Evolutionary conservation across 148 eudicot species (phyloP).

Genomic region (Vaccinium corymbosum): DNA sequence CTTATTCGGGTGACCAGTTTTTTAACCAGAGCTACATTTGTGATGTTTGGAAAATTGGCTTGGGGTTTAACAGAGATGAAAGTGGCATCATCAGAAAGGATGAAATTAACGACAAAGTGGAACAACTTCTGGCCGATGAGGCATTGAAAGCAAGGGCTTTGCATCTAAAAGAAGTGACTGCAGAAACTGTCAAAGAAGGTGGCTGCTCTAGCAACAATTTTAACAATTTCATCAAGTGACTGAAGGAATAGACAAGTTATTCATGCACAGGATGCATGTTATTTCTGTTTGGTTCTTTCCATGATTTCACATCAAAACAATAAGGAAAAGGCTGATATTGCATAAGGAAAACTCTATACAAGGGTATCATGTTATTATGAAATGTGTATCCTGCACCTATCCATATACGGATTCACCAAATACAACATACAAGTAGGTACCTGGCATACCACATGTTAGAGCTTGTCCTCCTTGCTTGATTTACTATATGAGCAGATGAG

Average conservation of each 20-base stretch:
- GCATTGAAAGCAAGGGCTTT: constrained; percentile 21
- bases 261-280: background rate
- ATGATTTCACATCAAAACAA: background rate
- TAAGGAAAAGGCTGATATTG: background rate
- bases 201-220: constrained; percentile 36
- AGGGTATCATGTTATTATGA: background rate
- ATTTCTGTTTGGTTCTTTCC: background rate
- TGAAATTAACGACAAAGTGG: constrained; percentile 32
- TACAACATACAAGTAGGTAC: background rate
- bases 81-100: constrained; percentile 22
- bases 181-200: constrained; percentile 19
- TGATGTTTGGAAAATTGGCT: constrained; percentile 42
- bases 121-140: constrained; percentile 17
- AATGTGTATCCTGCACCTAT: background rate
- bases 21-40: constrained; percentile 34
- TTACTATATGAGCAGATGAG: background rate
- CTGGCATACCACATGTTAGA: background rate
- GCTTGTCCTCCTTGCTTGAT: background rate
- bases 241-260: background rate
- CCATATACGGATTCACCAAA: background rate
- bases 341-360: background rate
- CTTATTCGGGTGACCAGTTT: constrained; percentile 39
- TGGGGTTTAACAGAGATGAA: constrained; percentile 24
- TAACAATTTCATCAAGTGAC: constrained; percentile 30
- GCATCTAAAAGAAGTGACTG: constrained; percentile 20